A percentile compares a stretch with the other conserved stretches of the same genome.
Conservation (phyloP, 352 stramenopile species). For the Phytophthora megakarya region DNA sequence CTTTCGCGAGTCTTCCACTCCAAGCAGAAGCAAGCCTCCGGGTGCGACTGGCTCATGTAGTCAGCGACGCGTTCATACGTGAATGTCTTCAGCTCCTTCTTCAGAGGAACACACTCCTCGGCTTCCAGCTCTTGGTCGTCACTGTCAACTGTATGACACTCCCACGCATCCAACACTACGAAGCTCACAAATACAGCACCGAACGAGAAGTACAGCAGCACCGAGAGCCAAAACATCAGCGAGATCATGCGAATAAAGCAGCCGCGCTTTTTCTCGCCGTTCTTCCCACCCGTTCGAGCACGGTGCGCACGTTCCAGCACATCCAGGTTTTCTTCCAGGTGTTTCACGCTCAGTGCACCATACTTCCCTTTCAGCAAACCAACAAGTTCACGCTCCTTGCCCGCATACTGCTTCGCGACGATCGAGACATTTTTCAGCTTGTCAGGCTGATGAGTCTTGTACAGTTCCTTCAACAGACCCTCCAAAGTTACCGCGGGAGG, state of each 20-base stretch:
- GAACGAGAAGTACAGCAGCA: slow-evolving; percentile 38
- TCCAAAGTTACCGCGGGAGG: slow-evolving; percentile 50
- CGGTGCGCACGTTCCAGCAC: slow-evolving; percentile 36
- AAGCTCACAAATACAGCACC: slow-evolving; percentile 40
- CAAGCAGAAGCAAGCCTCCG: slow-evolving; percentile 45
- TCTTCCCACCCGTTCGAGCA: slow-evolving; percentile 7
- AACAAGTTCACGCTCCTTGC: slow-evolving; percentile 73
- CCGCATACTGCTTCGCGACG: slow-evolving; percentile 62
- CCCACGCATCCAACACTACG: slow-evolving; percentile 41
- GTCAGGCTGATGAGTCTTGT: slow-evolving; percentile 78
- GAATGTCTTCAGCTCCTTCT: slow-evolving; percentile 42
- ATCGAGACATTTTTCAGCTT: slow-evolving; percentile 65
- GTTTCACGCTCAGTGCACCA: slow-evolving; percentile 74
- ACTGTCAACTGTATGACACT: slow-evolving; percentile 29
- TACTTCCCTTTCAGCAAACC: slow-evolving; percentile 70
- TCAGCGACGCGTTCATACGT: slow-evolving; percentile 32
- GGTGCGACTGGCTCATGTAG: slow-evolving; percentile 38
- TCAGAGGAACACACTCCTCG: slow-evolving; percentile 32
- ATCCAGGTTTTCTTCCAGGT: slow-evolving; percentile 62
- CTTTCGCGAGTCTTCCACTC: slow-evolving; percentile 52
- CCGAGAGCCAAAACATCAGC: slow-evolving; percentile 37
- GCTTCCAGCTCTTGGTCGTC: slow-evolving; percentile 31
- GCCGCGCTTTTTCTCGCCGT: slow-evolving; percentile 29
- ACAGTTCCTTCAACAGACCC: slow-evolving; percentile 63
- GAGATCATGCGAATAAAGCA: slow-evolving; percentile 37